These are phyloP conservation scores for Epithele typhae DNA, from an alignment of 768 basidiomycete species.

Conservation along the genomic window DNA sequence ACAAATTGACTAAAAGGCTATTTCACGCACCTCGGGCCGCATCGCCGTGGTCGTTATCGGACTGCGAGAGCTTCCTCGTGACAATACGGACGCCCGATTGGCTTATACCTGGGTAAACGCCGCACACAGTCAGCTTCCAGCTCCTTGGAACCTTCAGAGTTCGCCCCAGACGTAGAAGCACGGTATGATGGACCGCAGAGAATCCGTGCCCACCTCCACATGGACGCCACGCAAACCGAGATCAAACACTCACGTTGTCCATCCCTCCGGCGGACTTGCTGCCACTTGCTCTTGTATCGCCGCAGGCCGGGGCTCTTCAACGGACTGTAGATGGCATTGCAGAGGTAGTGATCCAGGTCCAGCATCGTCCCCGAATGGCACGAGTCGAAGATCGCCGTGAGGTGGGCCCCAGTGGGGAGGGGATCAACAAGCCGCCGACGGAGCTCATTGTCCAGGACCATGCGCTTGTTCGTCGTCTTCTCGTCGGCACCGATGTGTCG, in stretches of 20 bases:
- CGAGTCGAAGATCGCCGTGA: slow-evolving; percentile 19
- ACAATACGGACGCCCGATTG: slow-evolving; percentile 6
- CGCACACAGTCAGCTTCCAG: not conserved
- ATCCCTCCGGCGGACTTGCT: slow-evolving; percentile 10
- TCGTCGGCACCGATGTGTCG: slow-evolving; percentile 5
- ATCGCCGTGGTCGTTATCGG: not conserved
- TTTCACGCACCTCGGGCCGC: not conserved
- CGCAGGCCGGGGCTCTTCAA: slow-evolving; percentile 19
- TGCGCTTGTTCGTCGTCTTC: not conserved
- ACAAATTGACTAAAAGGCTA: too few relatives aligned
- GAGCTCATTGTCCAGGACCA: slow-evolving; percentile 16
- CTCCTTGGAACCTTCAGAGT: not conserved
- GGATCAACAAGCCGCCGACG: slow-evolving; percentile 17
- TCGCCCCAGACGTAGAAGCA: too few relatives aligned
- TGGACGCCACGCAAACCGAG: too few relatives aligned
- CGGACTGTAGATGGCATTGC: slow-evolving; percentile 21
- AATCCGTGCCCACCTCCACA: too few relatives aligned
- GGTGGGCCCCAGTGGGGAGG: slow-evolving; percentile 19
- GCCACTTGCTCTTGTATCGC: slow-evolving; percentile 13
- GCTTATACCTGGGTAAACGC: slow-evolving; percentile 4
- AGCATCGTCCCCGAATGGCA: slow-evolving; percentile 18
- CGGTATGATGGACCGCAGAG: too few relatives aligned
- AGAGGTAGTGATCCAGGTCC: slow-evolving; percentile 23
- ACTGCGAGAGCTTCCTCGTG: slow-evolving; percentile 1
- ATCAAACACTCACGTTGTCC: not conserved